These are phyloP conservation scores for Epichloe uncinata DNA, from an alignment of 2,329 filamentous ascomycete genomes.

Conservation along the genomic window DNA sequence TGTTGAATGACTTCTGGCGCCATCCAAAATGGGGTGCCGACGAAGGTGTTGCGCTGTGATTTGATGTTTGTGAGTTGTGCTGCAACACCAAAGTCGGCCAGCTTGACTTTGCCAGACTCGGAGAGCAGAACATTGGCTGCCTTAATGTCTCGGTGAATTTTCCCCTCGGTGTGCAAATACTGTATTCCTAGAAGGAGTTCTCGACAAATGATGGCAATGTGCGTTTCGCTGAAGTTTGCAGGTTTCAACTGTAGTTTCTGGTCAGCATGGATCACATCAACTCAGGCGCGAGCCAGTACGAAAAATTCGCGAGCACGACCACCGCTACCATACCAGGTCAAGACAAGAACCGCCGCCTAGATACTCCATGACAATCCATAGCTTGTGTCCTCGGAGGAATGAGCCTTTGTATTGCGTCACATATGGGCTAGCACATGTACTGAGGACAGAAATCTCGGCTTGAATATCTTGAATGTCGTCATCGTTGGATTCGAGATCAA, in stretches of 20 bases:
- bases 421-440: constrained; percentile 85
- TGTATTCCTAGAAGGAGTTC: constrained; percentile 83
- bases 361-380: constrained; percentile 99
- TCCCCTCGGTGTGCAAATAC: constrained; percentile 86
- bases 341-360: constrained; percentile 89
- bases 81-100: constrained; percentile 94
- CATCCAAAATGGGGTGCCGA: constrained; percentile 97
- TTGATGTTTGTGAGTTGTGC: constrained; percentile 96
- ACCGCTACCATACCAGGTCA: constrained; percentile 54
- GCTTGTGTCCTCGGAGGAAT: constrained; percentile 87
- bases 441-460: constrained; percentile 88
- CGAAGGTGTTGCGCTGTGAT: constrained; percentile 92
- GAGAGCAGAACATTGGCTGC: constrained; percentile 94
- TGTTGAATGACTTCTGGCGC: constrained; percentile 89
- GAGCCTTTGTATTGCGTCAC: constrained; percentile 95
- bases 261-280: constrained; percentile 16
- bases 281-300: background rate
- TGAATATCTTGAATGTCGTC: constrained; percentile 98
- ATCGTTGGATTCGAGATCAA: constrained; percentile 96
- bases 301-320: background rate
- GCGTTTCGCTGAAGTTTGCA: constrained; percentile 72
- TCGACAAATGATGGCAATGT: constrained; percentile 89
- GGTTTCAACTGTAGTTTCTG: constrained; percentile 60
- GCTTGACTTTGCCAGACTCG: constrained; percentile 78
- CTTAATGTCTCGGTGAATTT: constrained; percentile 95